Evolutionary conservation across 441 rosid species (phyloP), one percentile per base, ranked within the genome.

Genomic region (Corymbia calophylla): DNA sequence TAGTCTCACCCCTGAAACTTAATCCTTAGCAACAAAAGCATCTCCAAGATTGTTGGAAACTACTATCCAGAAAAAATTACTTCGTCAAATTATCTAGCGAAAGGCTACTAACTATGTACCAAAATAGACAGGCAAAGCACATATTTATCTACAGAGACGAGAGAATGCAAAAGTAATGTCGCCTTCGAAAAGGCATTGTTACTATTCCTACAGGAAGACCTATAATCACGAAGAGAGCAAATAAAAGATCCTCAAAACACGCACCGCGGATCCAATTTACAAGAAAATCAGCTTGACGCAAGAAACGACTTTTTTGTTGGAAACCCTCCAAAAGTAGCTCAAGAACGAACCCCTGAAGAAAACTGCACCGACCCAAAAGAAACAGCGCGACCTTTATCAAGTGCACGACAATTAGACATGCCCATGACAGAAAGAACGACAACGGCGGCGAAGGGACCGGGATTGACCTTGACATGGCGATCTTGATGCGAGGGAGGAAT

Each of bases 391-490:
- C 62, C 87, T 4, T 6, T 13, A 31, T 25, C 27, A 39, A 10
- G 48, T 27, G 87, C 51, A 14, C 82, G 31, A 29, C 49, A 81
- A 58, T 80, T 62, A 5, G 80, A 53, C 53, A 68, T 23, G 58
- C 6, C 44, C n/a, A 64, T 64, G 29, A 32, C 77, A 31, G 25
- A 21, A 77, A 88, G 44, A 47, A 32, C 16, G 10, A 3, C 35
- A 64, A 14, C 32, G 64, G 6, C 64, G 64, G 6, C 31, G 54
- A 66, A 48, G 60, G 14, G 32, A 13, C 35, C 31, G 47, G 27
- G 18, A 86, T n/a, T 18, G 56, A 95, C 96, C 96, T 95, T 88
- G 94, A 93, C 97, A 94, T 95, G 90, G 94, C 91, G 94, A 92
- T 80, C 51, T 73, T 11, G 51, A 3, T 81, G 89, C 48, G 16